Percentiles rank a stretch among this genome's conserved stretches.
Evolutionary conservation across 2,329 filamentous ascomycete genomes (phyloP).

Genomic region (Dactylellina parvicollis): DNA sequence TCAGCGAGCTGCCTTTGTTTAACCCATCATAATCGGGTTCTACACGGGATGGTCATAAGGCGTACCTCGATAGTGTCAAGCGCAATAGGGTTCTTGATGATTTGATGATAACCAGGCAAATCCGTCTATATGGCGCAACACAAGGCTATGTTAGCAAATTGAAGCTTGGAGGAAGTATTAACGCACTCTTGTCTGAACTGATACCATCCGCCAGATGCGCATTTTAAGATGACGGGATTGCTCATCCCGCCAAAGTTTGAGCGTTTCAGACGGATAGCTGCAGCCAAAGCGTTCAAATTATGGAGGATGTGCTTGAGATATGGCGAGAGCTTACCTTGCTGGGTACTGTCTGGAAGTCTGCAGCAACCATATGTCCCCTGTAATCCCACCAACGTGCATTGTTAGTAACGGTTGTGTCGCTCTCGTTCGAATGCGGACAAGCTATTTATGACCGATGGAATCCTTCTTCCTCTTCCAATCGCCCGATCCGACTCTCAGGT

Average conservation of each 20-base stretch:
- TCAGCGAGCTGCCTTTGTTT: slow-evolving; percentile 1
- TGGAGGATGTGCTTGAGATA: too few relatives aligned
- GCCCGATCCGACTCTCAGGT: neutral
- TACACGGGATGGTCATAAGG: neutral
- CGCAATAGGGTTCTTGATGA: slow-evolving; percentile 35
- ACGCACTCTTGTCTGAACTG: too few relatives aligned
- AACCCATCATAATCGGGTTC: neutral
- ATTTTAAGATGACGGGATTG: too few relatives aligned
- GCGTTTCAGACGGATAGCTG: slow-evolving; percentile 26
- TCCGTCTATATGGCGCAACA: slow-evolving; percentile 35
- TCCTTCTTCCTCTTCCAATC: slow-evolving; percentile 1
- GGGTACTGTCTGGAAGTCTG: slow-evolving; percentile 43
- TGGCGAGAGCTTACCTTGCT: slow-evolving; percentile 35
- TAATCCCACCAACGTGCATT: slow-evolving; percentile 10
- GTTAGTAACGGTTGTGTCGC: slow-evolving; percentile 25
- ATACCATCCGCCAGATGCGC: neutral
- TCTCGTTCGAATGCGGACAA: slow-evolving; percentile 17
- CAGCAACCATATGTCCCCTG: slow-evolving; percentile 35
- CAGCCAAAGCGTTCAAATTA: slow-evolving; percentile 2
- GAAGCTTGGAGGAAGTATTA: too few relatives aligned
- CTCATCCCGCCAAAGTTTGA: too few relatives aligned
- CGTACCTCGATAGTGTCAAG: slow-evolving; percentile 47
- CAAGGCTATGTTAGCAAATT: slow-evolving; percentile 41
- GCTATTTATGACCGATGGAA: slow-evolving; percentile 2
- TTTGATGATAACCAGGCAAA: slow-evolving; percentile 25